Evolutionary conservation across 371 early-diverging fungal species (phyloP), one percentile per base, ranked within the genome.

Genomic region (Mucor circinelloides): DNA sequence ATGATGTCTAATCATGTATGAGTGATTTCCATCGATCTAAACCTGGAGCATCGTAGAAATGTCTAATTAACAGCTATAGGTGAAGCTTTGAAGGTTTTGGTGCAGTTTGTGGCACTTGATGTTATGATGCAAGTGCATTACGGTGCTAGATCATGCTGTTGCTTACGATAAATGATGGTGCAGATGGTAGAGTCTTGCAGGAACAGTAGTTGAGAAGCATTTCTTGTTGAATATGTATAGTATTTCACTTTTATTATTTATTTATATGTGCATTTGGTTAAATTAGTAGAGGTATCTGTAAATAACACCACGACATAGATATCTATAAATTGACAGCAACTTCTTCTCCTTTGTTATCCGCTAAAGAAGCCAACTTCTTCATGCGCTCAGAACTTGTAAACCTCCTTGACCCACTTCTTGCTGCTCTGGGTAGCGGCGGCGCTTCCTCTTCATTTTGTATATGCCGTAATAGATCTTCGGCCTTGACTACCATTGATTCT

Each of bases 391-490:
- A 74, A 12, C 72, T 73, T 13, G 79, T 79, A 38, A 83, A 70
- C 15, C 78, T 59, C 46, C 64, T 70, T 10, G 79, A 79, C 0
- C 70, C 71, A 60, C 73, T 71, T 42, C 64, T 66, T 12, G 67
- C 69, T 25, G 52, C 52, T 56, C 71, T 66, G 5, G 79, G 74
- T 23, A 75, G 28, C 1, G 81, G 73, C 0, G 80, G 76, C 6
- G 67, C 52, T 23, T 81, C 85, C 54, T 80, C 81, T 60, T 80
- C 83, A 40, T 69, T 88, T 71, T 88, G 87, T 19, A 90, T 89
- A 63, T 88, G 82, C 31, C 85, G 83, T 23, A 92, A 71, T 69
- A 92, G 77, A 73, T 92, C 91, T 58, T 90, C 83, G 0, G 92
- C 93, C 60, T 89, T 90, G 12, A 87, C 80, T 3, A 89, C 84